A percentile compares a stretch with the other conserved stretches of the same genome.
These are phyloP conservation scores for Lactarius indigo DNA, from an alignment of 768 basidiomycete species.

Conservation along the genomic window DNA sequence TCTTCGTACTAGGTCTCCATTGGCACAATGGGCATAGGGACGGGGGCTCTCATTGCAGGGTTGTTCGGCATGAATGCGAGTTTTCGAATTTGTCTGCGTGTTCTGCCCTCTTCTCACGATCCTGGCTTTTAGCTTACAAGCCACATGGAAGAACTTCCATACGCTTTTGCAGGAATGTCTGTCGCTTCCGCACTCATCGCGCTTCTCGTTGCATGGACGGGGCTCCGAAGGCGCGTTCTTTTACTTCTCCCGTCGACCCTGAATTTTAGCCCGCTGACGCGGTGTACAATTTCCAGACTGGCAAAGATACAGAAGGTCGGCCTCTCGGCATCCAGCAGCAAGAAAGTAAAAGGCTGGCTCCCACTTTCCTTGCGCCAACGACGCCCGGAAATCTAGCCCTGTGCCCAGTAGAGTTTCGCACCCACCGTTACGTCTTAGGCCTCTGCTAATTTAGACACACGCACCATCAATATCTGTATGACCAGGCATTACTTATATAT, in stretches of 20 bases:
- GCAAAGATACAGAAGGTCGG: conserved; percentile 33
- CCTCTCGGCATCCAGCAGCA: conserved; percentile 16
- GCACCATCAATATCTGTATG: conserved; percentile 19
- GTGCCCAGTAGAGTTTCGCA: background rate
- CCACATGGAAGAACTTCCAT: conserved; percentile 66
- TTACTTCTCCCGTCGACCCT: conserved; percentile 19
- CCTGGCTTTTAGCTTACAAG: conserved; percentile 54
- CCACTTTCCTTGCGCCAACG: conserved; percentile 14
- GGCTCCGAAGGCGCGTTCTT: conserved; percentile 53
- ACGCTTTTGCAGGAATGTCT: conserved; percentile 71
- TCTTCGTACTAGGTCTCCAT: conserved; percentile 69
- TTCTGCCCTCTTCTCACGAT: conserved; percentile 11
- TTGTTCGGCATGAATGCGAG: conserved; percentile 96
- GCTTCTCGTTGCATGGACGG: conserved; percentile 57
- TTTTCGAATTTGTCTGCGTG: conserved; percentile 23
- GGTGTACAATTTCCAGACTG: conserved; percentile 32
- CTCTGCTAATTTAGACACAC: conserved; percentile 15
- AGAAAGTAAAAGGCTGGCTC: conserved; percentile 5
- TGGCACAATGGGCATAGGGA: conserved; percentile 86
- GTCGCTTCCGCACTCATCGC: conserved; percentile 55
- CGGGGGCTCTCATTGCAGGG: conserved; percentile 86
- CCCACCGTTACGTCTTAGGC: background rate
- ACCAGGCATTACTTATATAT: conserved; percentile 20
- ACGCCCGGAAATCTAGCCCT: conserved; percentile 1
- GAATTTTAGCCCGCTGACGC: conserved; percentile 6